Conservation (phyloP, 2,329 filamentous ascomycete genomes). For the Talaromyces sp. region DNA sequence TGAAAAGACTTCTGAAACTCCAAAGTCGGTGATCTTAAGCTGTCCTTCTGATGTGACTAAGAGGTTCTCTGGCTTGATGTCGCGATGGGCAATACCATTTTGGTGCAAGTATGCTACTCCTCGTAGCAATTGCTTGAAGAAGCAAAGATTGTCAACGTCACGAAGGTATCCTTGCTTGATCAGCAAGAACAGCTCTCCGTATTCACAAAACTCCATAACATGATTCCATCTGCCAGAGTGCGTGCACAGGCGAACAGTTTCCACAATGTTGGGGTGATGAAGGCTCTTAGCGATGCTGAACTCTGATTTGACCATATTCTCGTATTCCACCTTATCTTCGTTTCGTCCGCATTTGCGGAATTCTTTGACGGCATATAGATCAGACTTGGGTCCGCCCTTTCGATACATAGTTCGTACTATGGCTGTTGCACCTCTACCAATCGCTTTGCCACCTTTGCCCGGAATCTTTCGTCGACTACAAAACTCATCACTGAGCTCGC, state of each 20-base stretch:
- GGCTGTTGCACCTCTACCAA: slow-evolving; percentile 80
- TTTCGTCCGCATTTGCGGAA: slow-evolving; percentile 70
- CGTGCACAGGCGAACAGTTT: slow-evolving; percentile 73
- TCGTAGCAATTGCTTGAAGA: slow-evolving; percentile 86
- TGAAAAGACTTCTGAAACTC: slow-evolving; percentile 80
- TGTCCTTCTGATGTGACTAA: slow-evolving; percentile 75
- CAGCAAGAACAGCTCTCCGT: slow-evolving; percentile 75
- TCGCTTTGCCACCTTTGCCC: slow-evolving; percentile 68
- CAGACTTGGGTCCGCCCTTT: slow-evolving; percentile 59
- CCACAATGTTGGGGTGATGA: slow-evolving; percentile 83
- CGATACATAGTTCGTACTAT: slow-evolving; percentile 78
- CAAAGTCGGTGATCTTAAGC: slow-evolving; percentile 89
- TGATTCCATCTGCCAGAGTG: slow-evolving; percentile 79
- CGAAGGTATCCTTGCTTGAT: slow-evolving; percentile 70
- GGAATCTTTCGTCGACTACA: slow-evolving; percentile 69
- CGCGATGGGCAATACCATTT: slow-evolving; percentile 83
- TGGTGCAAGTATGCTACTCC: slow-evolving; percentile 78
- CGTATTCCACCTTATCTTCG: slow-evolving; percentile 72
- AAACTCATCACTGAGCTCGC: slow-evolving; percentile 67
- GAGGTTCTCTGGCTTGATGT: slow-evolving; percentile 87
- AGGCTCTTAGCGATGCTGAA: slow-evolving; percentile 83
- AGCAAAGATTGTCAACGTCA: slow-evolving; percentile 69
- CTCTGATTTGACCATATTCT: slow-evolving; percentile 88
- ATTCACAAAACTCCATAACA: slow-evolving; percentile 87
- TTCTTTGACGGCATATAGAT: slow-evolving; percentile 78